A percentile compares a stretch with the other conserved stretches of the same genome.
These are phyloP conservation scores for Datisca glomerata DNA, from an alignment of 306 rosid genomes.

Conservation along the genomic window DNA sequence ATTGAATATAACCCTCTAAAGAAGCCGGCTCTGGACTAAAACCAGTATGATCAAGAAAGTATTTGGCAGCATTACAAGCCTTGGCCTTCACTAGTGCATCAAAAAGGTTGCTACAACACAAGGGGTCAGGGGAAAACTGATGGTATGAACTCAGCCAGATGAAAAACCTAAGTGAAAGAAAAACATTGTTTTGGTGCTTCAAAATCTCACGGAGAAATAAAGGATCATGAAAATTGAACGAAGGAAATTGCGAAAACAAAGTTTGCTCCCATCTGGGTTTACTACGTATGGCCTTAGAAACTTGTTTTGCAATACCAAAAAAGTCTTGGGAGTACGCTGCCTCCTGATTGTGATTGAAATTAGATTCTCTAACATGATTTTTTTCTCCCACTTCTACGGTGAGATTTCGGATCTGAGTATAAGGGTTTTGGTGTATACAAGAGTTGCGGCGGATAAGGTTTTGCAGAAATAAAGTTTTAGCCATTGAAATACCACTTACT, in stretches of 20 bases:
- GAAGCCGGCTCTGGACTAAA: slow-evolving; percentile 35
- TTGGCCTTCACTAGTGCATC: slow-evolving; percentile 45
- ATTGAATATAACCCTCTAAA: slow-evolving; percentile 37
- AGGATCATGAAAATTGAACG: slow-evolving; percentile 45
- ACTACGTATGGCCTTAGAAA: slow-evolving; percentile 42
- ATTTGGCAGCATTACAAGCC: slow-evolving; percentile 40
- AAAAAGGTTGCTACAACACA: slow-evolving; percentile 37
- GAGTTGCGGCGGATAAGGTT: slow-evolving; percentile 23
- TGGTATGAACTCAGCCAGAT: slow-evolving; percentile 43
- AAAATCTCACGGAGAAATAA: slow-evolving; percentile 30
- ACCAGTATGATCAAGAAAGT: slow-evolving; percentile 27
- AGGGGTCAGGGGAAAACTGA: slow-evolving; percentile 33
- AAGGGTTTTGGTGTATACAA: slow-evolving; percentile 5
- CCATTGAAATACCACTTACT: slow-evolving; percentile 6
- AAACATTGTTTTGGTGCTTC: slow-evolving; percentile 39
- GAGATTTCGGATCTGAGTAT: slow-evolving; percentile 28
- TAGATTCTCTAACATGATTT: slow-evolving; percentile 5
- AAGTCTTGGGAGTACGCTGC: slow-evolving; percentile 10
- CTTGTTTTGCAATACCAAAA: slow-evolving; percentile 22
- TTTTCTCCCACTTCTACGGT: slow-evolving; percentile 21
- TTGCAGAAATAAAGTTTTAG: slow-evolving; percentile 17
- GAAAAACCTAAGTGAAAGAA: slow-evolving; percentile 64
- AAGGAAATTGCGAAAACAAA: slow-evolving; percentile 46
- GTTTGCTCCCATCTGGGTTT: slow-evolving; percentile 64
- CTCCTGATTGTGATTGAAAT: slow-evolving; percentile 4